A percentile compares a stretch with the other conserved stretches of the same genome.
Evolutionary conservation across 2,329 filamentous ascomycete genomes (phyloP).

Genomic region (Aureobasidium sp.): DNA sequence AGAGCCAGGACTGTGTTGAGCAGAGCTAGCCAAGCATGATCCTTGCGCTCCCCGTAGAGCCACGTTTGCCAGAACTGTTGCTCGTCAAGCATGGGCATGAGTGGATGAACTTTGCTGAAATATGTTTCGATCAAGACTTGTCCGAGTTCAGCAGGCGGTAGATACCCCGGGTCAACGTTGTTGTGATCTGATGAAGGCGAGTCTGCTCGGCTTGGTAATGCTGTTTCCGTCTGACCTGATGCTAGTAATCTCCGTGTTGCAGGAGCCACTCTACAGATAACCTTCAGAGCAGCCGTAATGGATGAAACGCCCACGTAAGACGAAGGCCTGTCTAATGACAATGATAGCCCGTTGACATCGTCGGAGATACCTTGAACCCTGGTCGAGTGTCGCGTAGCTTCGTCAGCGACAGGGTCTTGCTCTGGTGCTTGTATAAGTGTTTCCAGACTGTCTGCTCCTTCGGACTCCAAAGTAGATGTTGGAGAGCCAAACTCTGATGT

Average conservation of each 20-base stretch:
- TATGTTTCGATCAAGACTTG: conserved; percentile 24
- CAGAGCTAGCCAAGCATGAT: conserved; percentile 24
- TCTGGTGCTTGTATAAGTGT: conserved; percentile 62
- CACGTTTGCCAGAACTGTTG: conserved; percentile 25
- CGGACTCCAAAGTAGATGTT: conserved; percentile 26
- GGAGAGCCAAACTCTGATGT: background rate
- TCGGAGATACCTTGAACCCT: conserved; percentile 34
- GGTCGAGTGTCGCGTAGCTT: conserved; percentile 38
- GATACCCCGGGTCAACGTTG: conserved; percentile 14
- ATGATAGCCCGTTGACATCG: conserved; percentile 25
- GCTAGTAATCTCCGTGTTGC: conserved; percentile 20
- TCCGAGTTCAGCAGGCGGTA: conserved; percentile 22
- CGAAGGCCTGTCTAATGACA: conserved; percentile 23
- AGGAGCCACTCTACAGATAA: conserved; percentile 25
- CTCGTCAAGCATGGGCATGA: conserved; percentile 28
- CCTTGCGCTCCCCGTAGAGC: conserved; percentile 21
- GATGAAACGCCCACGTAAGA: conserved; percentile 26
- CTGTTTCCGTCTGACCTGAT: conserved; percentile 19
- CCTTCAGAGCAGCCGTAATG: conserved; percentile 25
- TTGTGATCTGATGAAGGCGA: conserved; percentile 15
- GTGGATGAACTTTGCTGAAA: conserved; percentile 23
- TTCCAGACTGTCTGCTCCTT: conserved; percentile 45
- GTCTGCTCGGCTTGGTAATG: conserved; percentile 20
- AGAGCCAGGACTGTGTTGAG: conserved; percentile 26
- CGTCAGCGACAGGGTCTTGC: conserved; percentile 58